Percentiles rank a stretch among this genome's conserved stretches.
phyloP scores from a whole-genome alignment of 108 stramenopile species.

The Nitzschia putrida region DNA sequence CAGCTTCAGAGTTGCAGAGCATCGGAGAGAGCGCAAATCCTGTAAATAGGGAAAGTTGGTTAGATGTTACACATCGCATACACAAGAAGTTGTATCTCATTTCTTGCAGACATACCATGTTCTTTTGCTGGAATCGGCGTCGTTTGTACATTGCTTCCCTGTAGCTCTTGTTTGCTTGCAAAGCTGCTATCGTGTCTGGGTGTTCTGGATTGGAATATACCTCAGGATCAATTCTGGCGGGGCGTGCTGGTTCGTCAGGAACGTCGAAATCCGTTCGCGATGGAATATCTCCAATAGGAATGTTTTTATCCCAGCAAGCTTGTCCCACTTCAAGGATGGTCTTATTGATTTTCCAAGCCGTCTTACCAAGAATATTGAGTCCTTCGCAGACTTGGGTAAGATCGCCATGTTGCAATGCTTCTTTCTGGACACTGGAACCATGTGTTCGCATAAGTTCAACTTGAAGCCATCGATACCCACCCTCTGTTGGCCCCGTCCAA shows the following conservation, averaged over 20 bases:
- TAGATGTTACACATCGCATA: neutral
- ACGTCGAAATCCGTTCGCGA: constrained; percentile 74
- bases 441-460: constrained; percentile 77
- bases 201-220: constrained; percentile 38
- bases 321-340: constrained; percentile 70
- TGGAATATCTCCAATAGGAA: constrained; percentile 88
- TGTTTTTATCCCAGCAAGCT: constrained; percentile 75
- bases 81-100: neutral
- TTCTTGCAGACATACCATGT: constrained; percentile 36
- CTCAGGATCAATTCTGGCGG: constrained; percentile 26
- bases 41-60: constrained; percentile 6
- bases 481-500: constrained; percentile 74
- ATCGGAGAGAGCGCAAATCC: constrained; percentile 85
- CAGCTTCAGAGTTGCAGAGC: constrained; percentile 86
- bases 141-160: constrained; percentile 57
- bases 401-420: constrained; percentile 72
- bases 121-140: constrained; percentile 67
- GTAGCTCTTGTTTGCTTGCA: constrained; percentile 52
- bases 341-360: constrained; percentile 87
- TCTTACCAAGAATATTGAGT: constrained; percentile 82
- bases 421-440: constrained; percentile 64
- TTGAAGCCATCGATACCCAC: constrained; percentile 77
- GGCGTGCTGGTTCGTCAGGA: constrained; percentile 57
- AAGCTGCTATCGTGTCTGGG: constrained; percentile 29
- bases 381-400: constrained; percentile 77